Conservation (phyloP, 1,284 basidiomycete genomes). For the Cutaneotrichosporon cavernicola region DNA sequence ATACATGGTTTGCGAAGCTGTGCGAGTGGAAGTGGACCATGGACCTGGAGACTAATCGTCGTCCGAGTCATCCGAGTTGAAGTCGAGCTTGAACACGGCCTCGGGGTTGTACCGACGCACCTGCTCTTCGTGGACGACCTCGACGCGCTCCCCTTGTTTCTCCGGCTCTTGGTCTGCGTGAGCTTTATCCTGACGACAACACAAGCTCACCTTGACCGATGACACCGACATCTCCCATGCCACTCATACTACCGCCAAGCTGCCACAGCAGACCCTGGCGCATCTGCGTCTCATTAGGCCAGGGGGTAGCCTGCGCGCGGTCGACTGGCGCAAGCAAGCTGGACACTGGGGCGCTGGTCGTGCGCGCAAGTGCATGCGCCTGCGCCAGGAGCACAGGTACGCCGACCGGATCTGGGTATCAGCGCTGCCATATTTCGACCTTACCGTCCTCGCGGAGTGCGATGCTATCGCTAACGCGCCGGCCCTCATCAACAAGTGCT, state of each 20-base stretch:
- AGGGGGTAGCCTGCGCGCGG: constrained; percentile 38
- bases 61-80: constrained; percentile 42
- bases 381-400: constrained; percentile 37
- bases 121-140: constrained; percentile 36
- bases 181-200: neutral
- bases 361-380: constrained; percentile 38
- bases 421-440: constrained; percentile 12
- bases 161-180: constrained; percentile 16
- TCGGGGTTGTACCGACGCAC: constrained; percentile 40
- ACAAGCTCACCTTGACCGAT: constrained; percentile 37
- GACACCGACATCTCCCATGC: constrained; percentile 39
- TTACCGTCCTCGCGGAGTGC: constrained; percentile 35
- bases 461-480: constrained; percentile 30
- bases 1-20: neutral
- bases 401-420: constrained; percentile 32
- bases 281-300: constrained; percentile 48
- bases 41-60: constrained; percentile 23
- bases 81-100: constrained; percentile 44
- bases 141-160: constrained; percentile 12
- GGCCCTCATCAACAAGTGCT: constrained; percentile 33
- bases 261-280: constrained; percentile 46
- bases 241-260: constrained; percentile 46
- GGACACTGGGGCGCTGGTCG: constrained; percentile 43
- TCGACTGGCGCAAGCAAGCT: constrained; percentile 31
- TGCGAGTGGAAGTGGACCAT: neutral